Conservation (phyloP, 148 eudicot species). For the Oxyria digyna region DNA sequence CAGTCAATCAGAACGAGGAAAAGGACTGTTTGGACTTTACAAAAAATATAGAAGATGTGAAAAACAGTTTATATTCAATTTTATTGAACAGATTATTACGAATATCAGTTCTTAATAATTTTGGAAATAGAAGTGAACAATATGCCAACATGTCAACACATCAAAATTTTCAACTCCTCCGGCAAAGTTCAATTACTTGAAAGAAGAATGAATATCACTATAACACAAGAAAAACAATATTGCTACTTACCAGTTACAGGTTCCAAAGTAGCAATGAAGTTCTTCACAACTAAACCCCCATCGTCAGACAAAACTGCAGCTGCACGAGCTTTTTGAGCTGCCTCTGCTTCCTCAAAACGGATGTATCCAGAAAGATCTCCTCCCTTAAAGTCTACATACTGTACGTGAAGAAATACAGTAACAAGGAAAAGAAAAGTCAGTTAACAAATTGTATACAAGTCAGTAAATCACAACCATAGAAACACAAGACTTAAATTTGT, state of each 20-base stretch:
- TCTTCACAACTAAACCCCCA: constrained; percentile 47
- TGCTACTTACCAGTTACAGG: constrained; percentile 48
- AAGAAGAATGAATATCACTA: background rate
- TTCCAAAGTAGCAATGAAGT: constrained; percentile 44
- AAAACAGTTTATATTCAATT: background rate
- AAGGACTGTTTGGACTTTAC: background rate
- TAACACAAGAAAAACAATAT: background rate
- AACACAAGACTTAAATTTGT: background rate
- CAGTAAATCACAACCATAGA: background rate
- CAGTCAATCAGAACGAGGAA: background rate
- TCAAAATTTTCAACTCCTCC: no score
- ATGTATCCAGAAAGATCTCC: constrained; percentile 50
- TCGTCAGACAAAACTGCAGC: constrained; percentile 57
- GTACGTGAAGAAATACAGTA: background rate
- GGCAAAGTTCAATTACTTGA: no score
- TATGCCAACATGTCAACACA: no score
- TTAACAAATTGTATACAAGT: background rate
- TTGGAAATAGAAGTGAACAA: no score
- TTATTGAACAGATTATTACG: background rate
- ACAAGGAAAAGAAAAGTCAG: background rate
- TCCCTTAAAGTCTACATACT: constrained; percentile 40
- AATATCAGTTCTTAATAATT: background rate
- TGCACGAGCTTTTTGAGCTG: constrained; percentile 56
- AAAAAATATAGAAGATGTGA: background rate
- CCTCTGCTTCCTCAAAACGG: constrained; percentile 53